phyloP scores from a whole-genome alignment of 1,284 basidiomycete genomes.

The Cryptococcus wingfieldii region DNA sequence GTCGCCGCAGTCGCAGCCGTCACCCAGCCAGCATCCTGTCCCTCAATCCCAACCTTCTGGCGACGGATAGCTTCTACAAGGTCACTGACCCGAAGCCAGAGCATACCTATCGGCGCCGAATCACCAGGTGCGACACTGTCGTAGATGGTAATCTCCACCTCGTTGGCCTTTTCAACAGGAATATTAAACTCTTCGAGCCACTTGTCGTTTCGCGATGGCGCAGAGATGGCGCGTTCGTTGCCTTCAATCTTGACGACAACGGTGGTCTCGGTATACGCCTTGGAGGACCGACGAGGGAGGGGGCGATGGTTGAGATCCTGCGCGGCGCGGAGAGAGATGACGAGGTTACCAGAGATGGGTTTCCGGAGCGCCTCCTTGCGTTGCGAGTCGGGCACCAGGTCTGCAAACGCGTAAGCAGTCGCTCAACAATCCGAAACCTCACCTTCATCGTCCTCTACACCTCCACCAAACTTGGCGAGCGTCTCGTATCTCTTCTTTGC shows the following conservation, averaged over 20 bases:
- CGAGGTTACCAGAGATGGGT: conserved; percentile 87
- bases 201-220: conserved; percentile 86
- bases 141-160: conserved; percentile 94
- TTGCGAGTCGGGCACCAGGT: conserved; percentile 65
- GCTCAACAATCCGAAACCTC: conserved; percentile 31
- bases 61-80: conserved; percentile 89
- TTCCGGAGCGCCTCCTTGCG: conserved; percentile 88
- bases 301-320: conserved; percentile 94
- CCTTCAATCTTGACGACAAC: conserved; percentile 97
- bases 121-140: conserved; percentile 79
- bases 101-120: conserved; percentile 85
- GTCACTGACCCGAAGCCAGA: conserved; percentile 94
- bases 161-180: conserved; percentile 94
- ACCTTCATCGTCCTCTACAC: conserved; percentile 71
- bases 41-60: conserved; percentile 80
- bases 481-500: conserved; percentile 96
- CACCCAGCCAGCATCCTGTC: conserved; percentile 77
- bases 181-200: conserved; percentile 99
- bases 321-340: conserved; percentile 81
- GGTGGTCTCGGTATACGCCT: conserved; percentile 73
- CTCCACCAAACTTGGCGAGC: conserved; percentile 86
- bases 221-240: conserved; percentile 84
- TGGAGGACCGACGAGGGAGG: conserved; percentile 68
- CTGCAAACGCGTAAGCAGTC: conserved; percentile 13
- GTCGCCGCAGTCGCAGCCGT: conserved; percentile 61